A percentile compares a stretch with the other conserved stretches of the same genome.
phyloP scores from a whole-genome alignment of 441 rosid species.

The Corymbia citriodora region DNA sequence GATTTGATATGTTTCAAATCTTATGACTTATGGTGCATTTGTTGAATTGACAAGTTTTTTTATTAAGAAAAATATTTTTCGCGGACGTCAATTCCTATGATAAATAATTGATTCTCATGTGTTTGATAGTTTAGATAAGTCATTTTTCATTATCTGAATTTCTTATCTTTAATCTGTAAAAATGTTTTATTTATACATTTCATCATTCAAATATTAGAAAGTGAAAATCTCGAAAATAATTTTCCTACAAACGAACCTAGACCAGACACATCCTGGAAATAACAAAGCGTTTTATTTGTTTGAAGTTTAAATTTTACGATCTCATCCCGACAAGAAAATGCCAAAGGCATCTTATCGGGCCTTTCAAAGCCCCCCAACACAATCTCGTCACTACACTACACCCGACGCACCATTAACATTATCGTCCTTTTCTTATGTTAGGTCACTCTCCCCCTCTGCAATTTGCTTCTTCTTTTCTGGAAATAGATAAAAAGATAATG shows the following conservation, averaged over 20 bases:
- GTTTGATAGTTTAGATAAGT: too few relatives aligned
- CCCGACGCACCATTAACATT: neutral
- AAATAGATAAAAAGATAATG: neutral
- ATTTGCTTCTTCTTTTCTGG: neutral
- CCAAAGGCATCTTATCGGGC: conserved; percentile 20
- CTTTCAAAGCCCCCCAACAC: neutral
- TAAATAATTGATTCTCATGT: too few relatives aligned
- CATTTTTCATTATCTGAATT: too few relatives aligned
- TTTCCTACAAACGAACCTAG: too few relatives aligned
- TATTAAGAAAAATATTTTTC: too few relatives aligned
- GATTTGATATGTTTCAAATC: neutral
- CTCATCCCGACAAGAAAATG: conserved; percentile 38
- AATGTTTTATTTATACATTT: too few relatives aligned
- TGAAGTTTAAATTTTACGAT: conserved; percentile 8
- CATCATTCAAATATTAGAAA: too few relatives aligned
- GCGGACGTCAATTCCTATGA: too few relatives aligned
- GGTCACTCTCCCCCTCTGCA: conserved; percentile 18
- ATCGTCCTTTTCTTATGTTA: neutral
- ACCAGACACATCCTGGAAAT: too few relatives aligned
- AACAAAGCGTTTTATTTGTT: neutral
- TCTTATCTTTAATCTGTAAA: too few relatives aligned
- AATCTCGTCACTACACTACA: neutral
- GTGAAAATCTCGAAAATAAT: too few relatives aligned
- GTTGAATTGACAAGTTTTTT: too few relatives aligned
- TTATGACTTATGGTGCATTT: accelerated